A percentile compares a stretch with the other conserved stretches of the same genome.
phyloP scores from a whole-genome alignment of 2,329 filamentous ascomycete genomes.

The Coniochaeta sp. region DNA sequence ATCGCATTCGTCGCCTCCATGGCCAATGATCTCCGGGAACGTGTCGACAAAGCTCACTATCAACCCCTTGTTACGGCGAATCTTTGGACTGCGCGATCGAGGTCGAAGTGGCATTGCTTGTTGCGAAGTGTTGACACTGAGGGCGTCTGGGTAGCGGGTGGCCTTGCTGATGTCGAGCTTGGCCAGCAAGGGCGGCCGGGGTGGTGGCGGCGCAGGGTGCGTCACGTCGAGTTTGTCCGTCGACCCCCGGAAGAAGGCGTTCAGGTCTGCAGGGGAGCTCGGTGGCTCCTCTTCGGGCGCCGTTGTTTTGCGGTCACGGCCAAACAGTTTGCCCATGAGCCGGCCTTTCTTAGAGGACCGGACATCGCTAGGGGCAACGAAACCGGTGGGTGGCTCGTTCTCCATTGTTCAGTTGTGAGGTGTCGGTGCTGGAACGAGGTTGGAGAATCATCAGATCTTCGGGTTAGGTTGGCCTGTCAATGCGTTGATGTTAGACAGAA shows the following conservation, averaged over 20 bases:
- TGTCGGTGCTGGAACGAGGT: slow-evolving; percentile 4
- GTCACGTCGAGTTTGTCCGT: slow-evolving; percentile 47
- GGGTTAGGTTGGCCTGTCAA: neutral
- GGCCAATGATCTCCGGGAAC: slow-evolving; percentile 75
- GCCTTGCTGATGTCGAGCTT: slow-evolving; percentile 48
- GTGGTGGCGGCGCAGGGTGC: slow-evolving; percentile 27
- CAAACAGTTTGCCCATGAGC: slow-evolving; percentile 58
- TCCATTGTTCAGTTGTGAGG: slow-evolving; percentile 29
- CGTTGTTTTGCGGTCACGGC: slow-evolving; percentile 28
- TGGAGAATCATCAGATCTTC: slow-evolving; percentile 8
- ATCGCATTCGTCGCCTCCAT: slow-evolving; percentile 83
- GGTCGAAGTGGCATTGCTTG: slow-evolving; percentile 35
- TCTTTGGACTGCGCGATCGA: slow-evolving; percentile 34
- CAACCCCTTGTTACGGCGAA: slow-evolving; percentile 50
- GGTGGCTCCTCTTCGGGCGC: slow-evolving; percentile 30
- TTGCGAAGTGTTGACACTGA: slow-evolving; percentile 34
- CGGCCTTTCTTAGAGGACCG: slow-evolving; percentile 42
- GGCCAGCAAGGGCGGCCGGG: slow-evolving; percentile 37
- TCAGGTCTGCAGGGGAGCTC: slow-evolving; percentile 38
- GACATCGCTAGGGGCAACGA: slow-evolving; percentile 28
- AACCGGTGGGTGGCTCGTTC: slow-evolving; percentile 30
- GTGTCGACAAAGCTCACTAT: slow-evolving; percentile 67
- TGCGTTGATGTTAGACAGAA: neutral
- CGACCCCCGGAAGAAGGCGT: slow-evolving; percentile 51
- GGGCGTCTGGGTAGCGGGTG: slow-evolving; percentile 47